phyloP scores from a whole-genome alignment of 1,284 basidiomycete species.

The Butyriboletus appendiculatus region DNA sequence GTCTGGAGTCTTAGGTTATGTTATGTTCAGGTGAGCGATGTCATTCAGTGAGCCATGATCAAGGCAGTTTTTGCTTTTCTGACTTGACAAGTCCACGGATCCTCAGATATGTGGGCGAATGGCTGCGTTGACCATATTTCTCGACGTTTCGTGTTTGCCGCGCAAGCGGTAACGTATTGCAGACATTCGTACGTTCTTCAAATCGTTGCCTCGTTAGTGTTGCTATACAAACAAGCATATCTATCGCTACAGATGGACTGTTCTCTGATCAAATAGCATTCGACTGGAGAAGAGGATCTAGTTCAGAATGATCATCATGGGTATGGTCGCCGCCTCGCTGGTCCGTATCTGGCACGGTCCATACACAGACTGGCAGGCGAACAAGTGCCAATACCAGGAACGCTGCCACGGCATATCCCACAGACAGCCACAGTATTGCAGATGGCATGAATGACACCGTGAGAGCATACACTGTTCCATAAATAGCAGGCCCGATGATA shows the following conservation, averaged over 20 bases:
- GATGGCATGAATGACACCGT: conserved; percentile 2
- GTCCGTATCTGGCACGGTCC: neutral
- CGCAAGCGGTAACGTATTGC: no score
- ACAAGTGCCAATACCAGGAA: neutral
- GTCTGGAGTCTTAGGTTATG: no score
- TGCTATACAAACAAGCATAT: no score
- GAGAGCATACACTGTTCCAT: neutral
- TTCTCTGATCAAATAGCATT: neutral
- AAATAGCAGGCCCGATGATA: conserved; percentile 1
- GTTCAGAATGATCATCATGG: neutral
- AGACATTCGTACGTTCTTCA: no score
- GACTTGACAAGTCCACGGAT: no score
- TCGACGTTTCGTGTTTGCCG: no score
- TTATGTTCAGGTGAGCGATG: no score
- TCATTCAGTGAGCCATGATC: no score
- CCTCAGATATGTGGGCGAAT: no score
- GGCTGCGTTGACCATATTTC: no score
- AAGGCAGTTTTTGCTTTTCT: no score
- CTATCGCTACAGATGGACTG: neutral
- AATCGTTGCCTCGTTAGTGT: no score
- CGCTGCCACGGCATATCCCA: neutral
- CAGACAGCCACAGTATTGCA: conserved; percentile 3
- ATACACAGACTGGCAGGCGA: neutral
- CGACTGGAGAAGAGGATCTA: neutral
- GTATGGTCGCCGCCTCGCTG: neutral